Conservation (phyloP, 257 asterid genomes). For the Verbena officinalis region DNA sequence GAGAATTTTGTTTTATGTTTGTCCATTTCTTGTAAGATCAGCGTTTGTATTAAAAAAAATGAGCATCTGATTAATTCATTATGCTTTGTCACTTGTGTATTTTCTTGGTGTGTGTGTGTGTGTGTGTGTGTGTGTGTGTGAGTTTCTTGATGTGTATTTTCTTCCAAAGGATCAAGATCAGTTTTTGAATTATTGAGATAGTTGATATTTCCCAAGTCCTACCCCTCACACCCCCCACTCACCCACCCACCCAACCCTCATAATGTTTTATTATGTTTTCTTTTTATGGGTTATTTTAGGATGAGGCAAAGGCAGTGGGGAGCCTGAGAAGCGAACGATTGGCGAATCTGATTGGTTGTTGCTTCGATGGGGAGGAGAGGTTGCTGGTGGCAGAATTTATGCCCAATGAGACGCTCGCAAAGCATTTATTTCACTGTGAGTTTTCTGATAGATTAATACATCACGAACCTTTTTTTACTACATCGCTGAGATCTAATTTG, state of each 20-base stretch:
- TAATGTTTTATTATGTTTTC: not conserved
- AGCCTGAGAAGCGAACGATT: conserved; percentile 51
- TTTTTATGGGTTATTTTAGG: conserved; percentile 35
- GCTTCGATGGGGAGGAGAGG: conserved; percentile 55
- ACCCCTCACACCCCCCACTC: not conserved
- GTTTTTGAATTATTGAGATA: conserved; percentile 6
- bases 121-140: not conserved
- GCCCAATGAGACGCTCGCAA: conserved; percentile 58
- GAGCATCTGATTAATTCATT: too few species aligned
- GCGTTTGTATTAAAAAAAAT: not conserved
- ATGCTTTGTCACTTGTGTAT: not conserved
- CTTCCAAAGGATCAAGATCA: conserved; percentile 25
- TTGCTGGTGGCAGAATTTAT: conserved; percentile 59
- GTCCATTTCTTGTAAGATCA: not conserved
- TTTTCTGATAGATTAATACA: conserved; percentile 11
- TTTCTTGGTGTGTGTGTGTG: not conserved
- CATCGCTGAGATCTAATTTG: conserved; percentile 18
- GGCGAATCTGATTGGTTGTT: conserved; percentile 56
- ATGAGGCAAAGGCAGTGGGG: conserved; percentile 57
- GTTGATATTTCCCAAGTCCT: too few species aligned
- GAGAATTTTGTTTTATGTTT: conserved; percentile 12
- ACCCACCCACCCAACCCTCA: not conserved
- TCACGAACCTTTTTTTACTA: not conserved
- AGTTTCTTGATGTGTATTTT: not conserved
- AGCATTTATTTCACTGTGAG: conserved; percentile 59